These are phyloP conservation scores for Taphrina pruni DNA, from an alignment of 1,139 yeast genomes.

Conservation along the genomic window DNA sequence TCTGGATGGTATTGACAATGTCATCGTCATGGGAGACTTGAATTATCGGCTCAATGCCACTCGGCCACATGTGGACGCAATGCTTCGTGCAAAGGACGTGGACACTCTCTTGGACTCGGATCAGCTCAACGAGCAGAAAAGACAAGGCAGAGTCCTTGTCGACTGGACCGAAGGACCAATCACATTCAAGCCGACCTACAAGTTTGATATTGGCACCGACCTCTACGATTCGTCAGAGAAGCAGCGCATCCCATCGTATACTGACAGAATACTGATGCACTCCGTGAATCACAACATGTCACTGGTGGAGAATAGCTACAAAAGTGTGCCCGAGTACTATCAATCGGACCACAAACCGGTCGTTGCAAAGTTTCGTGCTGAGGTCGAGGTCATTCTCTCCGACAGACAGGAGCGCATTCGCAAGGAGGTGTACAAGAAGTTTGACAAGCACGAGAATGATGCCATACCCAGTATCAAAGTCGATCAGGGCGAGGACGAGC, in stretches of 20 bases:
- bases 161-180: constrained; percentile 71
- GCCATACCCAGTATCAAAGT: constrained; percentile 29
- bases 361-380: constrained; percentile 55
- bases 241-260: constrained; percentile 76
- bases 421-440: constrained; percentile 17
- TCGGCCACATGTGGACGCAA: constrained; percentile 55
- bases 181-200: constrained; percentile 77
- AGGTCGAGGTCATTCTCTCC: constrained; percentile 32
- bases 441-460: constrained; percentile 41
- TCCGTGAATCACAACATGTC: constrained; percentile 6
- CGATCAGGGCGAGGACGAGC: constrained; percentile 19
- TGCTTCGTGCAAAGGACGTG: constrained; percentile 57
- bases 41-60: constrained; percentile 68
- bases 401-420: constrained; percentile 27
- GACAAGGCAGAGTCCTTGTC: constrained; percentile 61
- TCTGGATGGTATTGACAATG: constrained; percentile 36
- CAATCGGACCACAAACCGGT: constrained; percentile 84
- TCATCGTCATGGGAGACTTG: constrained; percentile 59
- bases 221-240: constrained; percentile 55
- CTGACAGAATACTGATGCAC: constrained; percentile 63
- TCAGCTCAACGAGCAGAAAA: constrained; percentile 63
- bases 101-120: constrained; percentile 62
- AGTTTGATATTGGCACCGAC: constrained; percentile 54
- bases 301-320: constrained; percentile 33
- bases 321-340: constrained; percentile 52